phyloP scores from a whole-genome alignment of 768 basidiomycete species.

The Suillus lakei region DNA sequence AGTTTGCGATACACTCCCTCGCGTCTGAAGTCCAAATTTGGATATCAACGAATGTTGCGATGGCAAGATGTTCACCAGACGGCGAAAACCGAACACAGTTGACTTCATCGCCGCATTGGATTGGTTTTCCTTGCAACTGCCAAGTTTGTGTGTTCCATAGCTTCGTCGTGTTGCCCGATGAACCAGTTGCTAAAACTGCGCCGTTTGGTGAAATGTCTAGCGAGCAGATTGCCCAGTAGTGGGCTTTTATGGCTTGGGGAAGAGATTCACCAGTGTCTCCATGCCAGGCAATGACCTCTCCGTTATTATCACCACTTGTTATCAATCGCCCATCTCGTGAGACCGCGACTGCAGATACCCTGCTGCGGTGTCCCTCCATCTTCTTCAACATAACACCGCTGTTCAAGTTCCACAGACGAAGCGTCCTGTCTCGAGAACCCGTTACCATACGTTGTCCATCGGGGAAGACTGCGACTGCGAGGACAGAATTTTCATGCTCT shows the following conservation, averaged over 20 bases:
- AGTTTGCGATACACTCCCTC: not conserved
- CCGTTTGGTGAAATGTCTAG: not conserved
- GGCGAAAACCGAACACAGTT: not conserved
- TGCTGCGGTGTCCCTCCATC: not conserved
- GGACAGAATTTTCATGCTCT: not conserved
- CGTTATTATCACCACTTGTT: not conserved
- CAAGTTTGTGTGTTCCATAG: not conserved
- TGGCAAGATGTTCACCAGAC: not conserved
- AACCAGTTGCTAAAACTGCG: not conserved
- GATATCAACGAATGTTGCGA: not conserved
- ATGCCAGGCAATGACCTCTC: not conserved
- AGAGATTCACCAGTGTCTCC: not conserved
- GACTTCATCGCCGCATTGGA: not conserved
- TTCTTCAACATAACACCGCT: not conserved
- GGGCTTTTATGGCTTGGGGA: not conserved
- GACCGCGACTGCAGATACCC: not conserved
- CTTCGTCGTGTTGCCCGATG: not conserved
- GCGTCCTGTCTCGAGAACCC: not conserved
- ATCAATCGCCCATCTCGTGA: not conserved
- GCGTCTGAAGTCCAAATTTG: not conserved
- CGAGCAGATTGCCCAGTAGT: not conserved
- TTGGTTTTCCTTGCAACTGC: not conserved
- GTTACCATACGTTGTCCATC: not conserved
- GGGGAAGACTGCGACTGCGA: not conserved
- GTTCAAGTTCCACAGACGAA: not conserved